Evolutionary conservation across 768 basidiomycete species (phyloP), one percentile per base, ranked within the genome.

Genomic region (Neoboletus subvelutipes): DNA sequence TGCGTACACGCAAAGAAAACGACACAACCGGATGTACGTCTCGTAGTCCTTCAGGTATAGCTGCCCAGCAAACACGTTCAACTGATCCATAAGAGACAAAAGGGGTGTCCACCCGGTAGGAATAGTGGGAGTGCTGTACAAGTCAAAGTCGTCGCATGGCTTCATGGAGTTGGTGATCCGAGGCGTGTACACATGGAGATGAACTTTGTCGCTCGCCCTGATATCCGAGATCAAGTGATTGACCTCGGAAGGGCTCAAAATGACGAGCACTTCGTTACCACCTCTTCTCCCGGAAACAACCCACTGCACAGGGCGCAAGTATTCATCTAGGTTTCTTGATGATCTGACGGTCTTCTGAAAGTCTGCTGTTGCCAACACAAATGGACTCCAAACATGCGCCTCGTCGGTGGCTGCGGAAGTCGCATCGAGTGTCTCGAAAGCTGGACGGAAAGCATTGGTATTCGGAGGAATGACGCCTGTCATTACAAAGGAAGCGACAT

Each of bases 121-220:
- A 1, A 46, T 17, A 1, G 50, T 3, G 5, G 63, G 67, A 17
- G 57, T 37, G 22, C 5, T 43, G 37, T 62, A 55, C 15, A 71
- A 50, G 3, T 5, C 36, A 5, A 74, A 66, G 20, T 71, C 63
- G 28, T 82, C 79, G 45, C 75, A 75, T 9, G 76, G 59, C 28
- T 64, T 61, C 73, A 74, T 76, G 3, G 63, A 63, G 33, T 65
- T 58, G 10, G 62, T 70, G 43, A 73, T 66, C 2, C 77, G 68
- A 1, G 80, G 75, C 0, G 77, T 64, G 57, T 82, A 82, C 4
- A 75, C 43, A 57, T 80, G 78, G 18, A 82, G 71, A 50, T 71
- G 67, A 20, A 76, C 75, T 10, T 60, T 28, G 7, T 61, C 56
- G 62, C 69, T 70, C 22, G 36, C 36, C 20, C 68, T 74, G 54